Evolutionary conservation across 495 filamentous ascomycete genomes (phyloP), one percentile per base, ranked within the genome.

Genomic region (Podospora appendiculata): DNA sequence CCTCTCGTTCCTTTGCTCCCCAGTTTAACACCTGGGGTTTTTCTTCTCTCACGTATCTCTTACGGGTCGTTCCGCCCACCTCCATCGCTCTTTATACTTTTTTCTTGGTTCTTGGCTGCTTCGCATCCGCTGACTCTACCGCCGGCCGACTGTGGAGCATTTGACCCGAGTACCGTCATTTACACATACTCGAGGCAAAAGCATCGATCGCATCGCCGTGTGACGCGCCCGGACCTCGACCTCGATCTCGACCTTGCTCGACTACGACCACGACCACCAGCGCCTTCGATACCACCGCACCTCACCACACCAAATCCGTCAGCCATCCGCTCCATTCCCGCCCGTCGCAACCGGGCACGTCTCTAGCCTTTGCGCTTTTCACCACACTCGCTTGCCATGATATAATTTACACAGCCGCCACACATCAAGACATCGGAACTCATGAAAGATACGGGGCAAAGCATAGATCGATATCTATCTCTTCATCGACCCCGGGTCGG

Each of bases 151-250:
- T 25, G 25, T 25, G 25, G 25, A 25, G 25, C 25, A 25, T 25
- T 25, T 25, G 25, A 25, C 25, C 25, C 25, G 25, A 25, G 25
- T 25, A 25, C 25, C 25, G 25, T 25, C 25, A 25, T 25, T 25
- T 25, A 5, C 1, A 38, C 36, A 38, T 38, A 38, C 36, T 38
- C 36, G 36, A 11, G 8, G 36, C 36, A 38, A 41, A 36, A 41
- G 39, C 39, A 36, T 48, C 40, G 25, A 25, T 45, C 40, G 17
- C 17, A 19, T 48, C 50, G 32, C 45, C 40, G 52, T 54, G 47
- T 54, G 47, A 56, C 58, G 62, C 60, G 62, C 62, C 58, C 54
- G 53, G 63, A 57, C 62, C 55, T 44, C 57, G 47, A 38, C 35
- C 34, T 7, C n/a, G 34, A 48, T 12, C 4, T n/a, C 14, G 46